Conservation (phyloP, 768 basidiomycete genomes). For the Leccinum aurantiacum region DNA sequence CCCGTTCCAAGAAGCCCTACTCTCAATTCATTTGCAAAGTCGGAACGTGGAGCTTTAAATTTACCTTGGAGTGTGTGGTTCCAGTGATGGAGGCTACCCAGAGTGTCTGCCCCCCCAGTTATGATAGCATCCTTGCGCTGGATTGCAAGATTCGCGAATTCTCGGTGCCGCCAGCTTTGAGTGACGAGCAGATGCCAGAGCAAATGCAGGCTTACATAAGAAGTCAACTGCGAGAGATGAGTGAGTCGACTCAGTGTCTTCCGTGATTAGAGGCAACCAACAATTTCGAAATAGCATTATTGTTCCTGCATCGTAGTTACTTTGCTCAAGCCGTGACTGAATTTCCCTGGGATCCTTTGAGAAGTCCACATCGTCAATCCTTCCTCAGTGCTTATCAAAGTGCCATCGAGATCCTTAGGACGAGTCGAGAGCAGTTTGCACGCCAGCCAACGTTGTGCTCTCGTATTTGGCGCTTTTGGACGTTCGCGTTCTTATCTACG, state of each 20-base stretch:
- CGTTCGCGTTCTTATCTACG: constrained; percentile 53
- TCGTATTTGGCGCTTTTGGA: constrained; percentile 62
- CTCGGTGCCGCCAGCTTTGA: constrained; percentile 23
- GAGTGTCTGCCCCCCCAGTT: constrained; percentile 43
- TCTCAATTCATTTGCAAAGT: constrained; percentile 32
- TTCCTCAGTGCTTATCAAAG: constrained; percentile 52
- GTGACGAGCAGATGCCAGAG: constrained; percentile 33
- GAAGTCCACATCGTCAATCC: constrained; percentile 49
- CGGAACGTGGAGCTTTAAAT: constrained; percentile 48
- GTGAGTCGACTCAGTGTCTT: constrained; percentile 25
- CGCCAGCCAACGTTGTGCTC: constrained; percentile 46
- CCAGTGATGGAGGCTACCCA: constrained; percentile 43
- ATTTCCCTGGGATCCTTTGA: constrained; percentile 46
- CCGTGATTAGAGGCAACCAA: constrained; percentile 2
- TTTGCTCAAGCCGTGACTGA: constrained; percentile 57
- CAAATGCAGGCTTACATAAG: constrained; percentile 44
- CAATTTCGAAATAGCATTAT: constrained; percentile 38
- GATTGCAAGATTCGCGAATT: constrained; percentile 49
- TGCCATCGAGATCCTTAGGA: constrained; percentile 46
- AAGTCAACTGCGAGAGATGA: constrained; percentile 46
- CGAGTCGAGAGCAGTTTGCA: constrained; percentile 41
- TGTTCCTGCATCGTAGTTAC: constrained; percentile 56
- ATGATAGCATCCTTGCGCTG: constrained; percentile 47
- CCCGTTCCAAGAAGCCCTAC: not conserved
- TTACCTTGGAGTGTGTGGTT: constrained; percentile 41